phyloP scores from a whole-genome alignment of 306 rosid genomes.

The Acacia crassicarpa region DNA sequence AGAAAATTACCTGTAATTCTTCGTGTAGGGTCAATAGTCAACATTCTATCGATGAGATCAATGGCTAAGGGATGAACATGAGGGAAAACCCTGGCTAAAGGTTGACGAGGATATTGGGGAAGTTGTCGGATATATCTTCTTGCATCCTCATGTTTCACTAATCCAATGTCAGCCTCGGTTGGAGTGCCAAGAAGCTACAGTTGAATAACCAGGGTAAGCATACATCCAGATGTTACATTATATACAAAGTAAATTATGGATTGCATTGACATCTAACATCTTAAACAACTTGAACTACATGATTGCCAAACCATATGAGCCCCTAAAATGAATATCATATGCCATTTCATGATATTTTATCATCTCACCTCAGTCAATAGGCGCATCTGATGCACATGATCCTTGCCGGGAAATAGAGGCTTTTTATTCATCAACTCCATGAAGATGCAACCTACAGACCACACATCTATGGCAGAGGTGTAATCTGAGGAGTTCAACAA shows the following conservation, averaged over 20 bases:
- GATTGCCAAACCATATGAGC: conserved; percentile 16
- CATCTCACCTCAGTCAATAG: conserved; percentile 83
- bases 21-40: conserved; percentile 85
- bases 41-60: conserved; percentile 89
- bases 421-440: conserved; percentile 98
- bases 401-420: conserved; percentile 89
- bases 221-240: conserved; percentile 22
- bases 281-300: conserved; percentile 16
- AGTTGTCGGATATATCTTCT: conserved; percentile 86
- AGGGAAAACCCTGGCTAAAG: conserved; percentile 67
- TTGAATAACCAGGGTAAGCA: conserved; percentile 40
- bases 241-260: conserved; percentile 4
- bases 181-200: conserved; percentile 95
- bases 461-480: conserved; percentile 88
- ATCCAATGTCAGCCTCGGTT: conserved; percentile 88
- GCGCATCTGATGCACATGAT: conserved; percentile 96
- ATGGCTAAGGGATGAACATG: conserved; percentile 87
- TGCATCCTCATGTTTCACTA: conserved; percentile 74
- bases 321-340: not conserved
- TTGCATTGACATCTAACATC: not conserved
- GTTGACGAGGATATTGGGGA: conserved; percentile 78
- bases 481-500: conserved; percentile 95
- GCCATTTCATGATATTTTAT: not conserved
- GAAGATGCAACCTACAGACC: conserved; percentile 97
- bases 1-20: conserved; percentile 84